Evolutionary conservation across 805 yeast species (phyloP), one percentile per base, ranked within the genome.

Genomic region (Starmerella sirachaensis): DNA sequence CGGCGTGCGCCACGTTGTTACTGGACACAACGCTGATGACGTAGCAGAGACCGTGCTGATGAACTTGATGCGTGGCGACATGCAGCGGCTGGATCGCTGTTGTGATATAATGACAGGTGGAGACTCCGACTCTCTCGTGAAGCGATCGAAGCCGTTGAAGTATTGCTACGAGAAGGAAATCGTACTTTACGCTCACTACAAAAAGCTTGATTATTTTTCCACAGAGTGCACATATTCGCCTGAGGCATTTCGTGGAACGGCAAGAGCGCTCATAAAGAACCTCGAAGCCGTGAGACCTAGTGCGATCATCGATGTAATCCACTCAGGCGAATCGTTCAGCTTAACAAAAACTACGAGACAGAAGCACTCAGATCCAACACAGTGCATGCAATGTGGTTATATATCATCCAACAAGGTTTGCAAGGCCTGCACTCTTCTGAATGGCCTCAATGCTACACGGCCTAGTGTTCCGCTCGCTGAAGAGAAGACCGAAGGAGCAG

Each of bases 1-100:
- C 18, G 84, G 78, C 0, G 85, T 91, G 35, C 67, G 69, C 37
- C 99, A 91, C 59, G 91, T 91, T 22, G 93, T 91, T 1, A 91
- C 99, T 0, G 99, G 99, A 2, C 99, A 91, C 60, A 91, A 91
- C 58, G 99, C 99, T 0, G 99, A 91, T 58, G 99, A 91, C 61
- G 81, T 91, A 83, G 99, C 99, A 1, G 99, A 91, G 54, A 91
- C 99, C 0, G 94, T 91, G 4, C 60, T 91, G 38, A 88, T 91
- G 97, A 91, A 91, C 58, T 60, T 91, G 30, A 62, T 91, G 20
- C 68, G 99, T 50, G 99, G 99, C n/a, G 99, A 91, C 56, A 78
- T 85, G 6, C 93, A 94, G 18, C 68, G 99, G 46, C 64, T 91
- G 38, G 97, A 83, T 54, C 75, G 78, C 47, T 84, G 95, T 13